A percentile compares a stretch with the other conserved stretches of the same genome.
These are phyloP conservation scores for Trichoderma guizhouense DNA, from an alignment of 2,329 filamentous ascomycete genomes.

Conservation along the genomic window DNA sequence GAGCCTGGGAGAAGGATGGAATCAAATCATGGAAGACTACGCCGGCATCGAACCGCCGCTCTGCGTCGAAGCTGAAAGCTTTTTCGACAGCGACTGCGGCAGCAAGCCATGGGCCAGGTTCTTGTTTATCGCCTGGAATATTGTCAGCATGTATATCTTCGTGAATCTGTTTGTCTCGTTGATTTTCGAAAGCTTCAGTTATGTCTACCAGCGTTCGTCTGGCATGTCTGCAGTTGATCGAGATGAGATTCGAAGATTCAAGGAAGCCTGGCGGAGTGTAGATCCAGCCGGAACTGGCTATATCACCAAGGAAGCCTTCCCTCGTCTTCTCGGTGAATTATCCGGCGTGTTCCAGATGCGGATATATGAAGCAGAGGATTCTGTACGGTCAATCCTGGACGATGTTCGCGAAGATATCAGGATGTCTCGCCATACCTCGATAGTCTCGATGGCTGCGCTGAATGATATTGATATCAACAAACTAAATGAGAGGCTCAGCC, in stretches of 20 bases:
- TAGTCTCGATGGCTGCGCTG: constrained; percentile 47
- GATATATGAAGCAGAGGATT: constrained; percentile 88
- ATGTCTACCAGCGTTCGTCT: constrained; percentile 95
- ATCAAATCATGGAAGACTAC: constrained; percentile 93
- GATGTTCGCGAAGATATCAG: constrained; percentile 64
- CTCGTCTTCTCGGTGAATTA: constrained; percentile 82
- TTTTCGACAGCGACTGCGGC: constrained; percentile 89
- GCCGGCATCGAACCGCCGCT: constrained; percentile 74
- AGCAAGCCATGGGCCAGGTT: constrained; percentile 83
- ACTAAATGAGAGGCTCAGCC: constrained; percentile 68
- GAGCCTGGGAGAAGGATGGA: constrained; percentile 95
- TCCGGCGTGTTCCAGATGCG: constrained; percentile 97
- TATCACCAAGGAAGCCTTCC: constrained; percentile 86
- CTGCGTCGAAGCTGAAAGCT: constrained; percentile 68
- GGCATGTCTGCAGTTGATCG: constrained; percentile 87
- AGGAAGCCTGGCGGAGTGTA: constrained; percentile 95
- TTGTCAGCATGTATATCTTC: constrained; percentile 99
- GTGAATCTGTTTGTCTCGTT: constrained; percentile 97
- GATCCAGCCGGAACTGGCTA: constrained; percentile 89
- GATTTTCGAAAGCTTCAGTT: constrained; percentile 99
- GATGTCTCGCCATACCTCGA: constrained; percentile 51
- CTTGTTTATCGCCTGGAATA: constrained; percentile 96
- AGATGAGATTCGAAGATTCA: constrained; percentile 93
- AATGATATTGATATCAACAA: constrained; percentile 68
- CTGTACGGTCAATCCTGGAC: constrained; percentile 81